phyloP scores from a whole-genome alignment of 345 rosid genomes.

The Balakata baccata region DNA sequence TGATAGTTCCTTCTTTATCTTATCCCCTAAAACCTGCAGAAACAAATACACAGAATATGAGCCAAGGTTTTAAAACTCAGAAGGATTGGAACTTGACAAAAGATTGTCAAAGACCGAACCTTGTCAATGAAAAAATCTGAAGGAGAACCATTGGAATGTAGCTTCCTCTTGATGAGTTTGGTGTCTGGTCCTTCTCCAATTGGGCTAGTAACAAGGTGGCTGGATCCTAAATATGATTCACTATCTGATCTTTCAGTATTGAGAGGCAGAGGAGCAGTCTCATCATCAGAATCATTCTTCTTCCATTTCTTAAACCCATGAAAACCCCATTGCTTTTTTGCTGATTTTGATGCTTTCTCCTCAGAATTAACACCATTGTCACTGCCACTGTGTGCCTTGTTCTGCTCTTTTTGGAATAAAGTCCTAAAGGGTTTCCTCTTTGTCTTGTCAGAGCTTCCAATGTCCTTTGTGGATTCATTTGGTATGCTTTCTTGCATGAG shows the following conservation, averaged over 20 bases:
- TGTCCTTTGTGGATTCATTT: conserved; percentile 28
- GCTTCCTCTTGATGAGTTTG: conserved; percentile 58
- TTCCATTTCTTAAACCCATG: conserved; percentile 67
- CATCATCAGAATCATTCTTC: conserved; percentile 57
- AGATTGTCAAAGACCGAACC: conserved; percentile 26
- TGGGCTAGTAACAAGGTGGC: conserved; percentile 36
- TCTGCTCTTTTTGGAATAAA: conserved; percentile 42
- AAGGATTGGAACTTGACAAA: not conserved
- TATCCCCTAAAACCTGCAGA: conserved; percentile 59
- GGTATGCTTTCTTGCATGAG: conserved; percentile 48
- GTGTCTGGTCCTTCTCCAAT: conserved; percentile 65
- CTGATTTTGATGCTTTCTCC: conserved; percentile 42
- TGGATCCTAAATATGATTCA: conserved; percentile 34
- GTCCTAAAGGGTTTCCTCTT: conserved; percentile 52
- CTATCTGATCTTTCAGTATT: conserved; percentile 44
- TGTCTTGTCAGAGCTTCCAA: conserved; percentile 30
- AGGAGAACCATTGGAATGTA: conserved; percentile 58
- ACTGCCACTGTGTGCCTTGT: not conserved
- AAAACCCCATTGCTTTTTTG: conserved; percentile 60
- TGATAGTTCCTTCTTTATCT: conserved; percentile 65
- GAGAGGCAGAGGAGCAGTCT: conserved; percentile 56
- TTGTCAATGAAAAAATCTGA: conserved; percentile 76
- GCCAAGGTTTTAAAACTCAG: not conserved
- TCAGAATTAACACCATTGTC: conserved; percentile 19
- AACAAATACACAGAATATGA: conserved; percentile 2